Evolutionary conservation across 805 yeast genomes (phyloP), one percentile per base, ranked within the genome.

Genomic region (Yarrowia sp.): DNA sequence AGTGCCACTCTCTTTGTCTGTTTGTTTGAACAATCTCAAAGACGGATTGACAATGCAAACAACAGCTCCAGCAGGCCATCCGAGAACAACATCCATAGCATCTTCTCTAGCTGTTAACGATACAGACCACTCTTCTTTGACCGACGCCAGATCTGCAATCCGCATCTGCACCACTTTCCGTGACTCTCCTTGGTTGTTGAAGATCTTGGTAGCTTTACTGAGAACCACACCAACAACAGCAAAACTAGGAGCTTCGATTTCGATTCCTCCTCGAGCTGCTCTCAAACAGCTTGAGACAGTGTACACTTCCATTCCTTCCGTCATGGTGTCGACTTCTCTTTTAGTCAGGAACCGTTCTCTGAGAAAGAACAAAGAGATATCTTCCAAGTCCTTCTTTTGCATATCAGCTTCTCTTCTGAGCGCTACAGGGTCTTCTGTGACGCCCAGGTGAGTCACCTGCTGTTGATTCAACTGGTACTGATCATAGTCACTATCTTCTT

Each of bases 91-190:
- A 11, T 55, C 38, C 3, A 41, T 1, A 15, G 61, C 47, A 6
- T 41, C 47, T 3, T 3, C 31, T 0, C 11, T 7, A 15, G 47
- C 39, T 15, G 61, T 14, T 4, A 55, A 15, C 33, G 47, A 10
- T 11, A 55, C 61, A 6, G 38, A 7, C 61, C 61, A 55, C 11
- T 55, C 61, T 22, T 55, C 61, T 13, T 41, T 28, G 7, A 55
- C 1, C 0, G 45, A 11, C 11, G n/a, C 13, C 9, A n/a, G 15
- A 11, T 55, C 61, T 2, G 28, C 28, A 2, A 55, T 22, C 15
- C 47, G 5, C 39, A 55, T 11, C 10, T 41, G 22, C 3, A 55
- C n/a, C 38, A 15, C 38, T 31, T 39, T 55, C 1, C 10, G 22
- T 3, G 35, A 14, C 3, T 4, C 7, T 15, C 61, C 61, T 8